Percentiles rank a stretch among this genome's conserved stretches.
Conservation (phyloP, 371 early-diverging fungal species). For the Mortierella sp. region DNA sequence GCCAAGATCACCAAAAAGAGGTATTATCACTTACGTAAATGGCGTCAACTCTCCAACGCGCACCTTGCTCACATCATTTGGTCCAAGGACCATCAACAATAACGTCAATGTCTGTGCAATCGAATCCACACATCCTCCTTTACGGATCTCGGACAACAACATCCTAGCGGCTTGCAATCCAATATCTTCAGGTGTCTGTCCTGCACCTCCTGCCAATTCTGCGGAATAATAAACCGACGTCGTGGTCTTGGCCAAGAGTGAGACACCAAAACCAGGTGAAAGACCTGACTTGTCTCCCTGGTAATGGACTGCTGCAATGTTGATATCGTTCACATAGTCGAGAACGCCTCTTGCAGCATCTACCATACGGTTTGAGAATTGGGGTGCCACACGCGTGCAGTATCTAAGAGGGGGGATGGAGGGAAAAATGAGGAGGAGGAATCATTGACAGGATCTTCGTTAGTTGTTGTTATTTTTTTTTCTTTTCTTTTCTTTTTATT, state of each 20-base stretch:
- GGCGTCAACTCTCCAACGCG: constrained; percentile 85
- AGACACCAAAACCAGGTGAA: constrained; percentile 93
- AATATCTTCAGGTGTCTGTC: constrained; percentile 90
- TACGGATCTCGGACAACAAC: constrained; percentile 85
- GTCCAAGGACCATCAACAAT: constrained; percentile 86
- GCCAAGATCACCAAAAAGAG: too few relatives aligned
- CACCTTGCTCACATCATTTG: constrained; percentile 95
- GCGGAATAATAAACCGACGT: constrained; percentile 85
- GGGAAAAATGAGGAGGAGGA: neutral
- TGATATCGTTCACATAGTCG: constrained; percentile 95
- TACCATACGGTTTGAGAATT: constrained; percentile 93
- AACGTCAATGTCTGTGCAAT: constrained; percentile 88
- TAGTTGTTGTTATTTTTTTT: neutral
- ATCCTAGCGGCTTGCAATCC: constrained; percentile 79
- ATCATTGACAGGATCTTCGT: neutral
- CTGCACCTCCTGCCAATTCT: constrained; percentile 82
- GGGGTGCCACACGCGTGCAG: constrained; percentile 93
- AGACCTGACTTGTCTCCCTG: constrained; percentile 92
- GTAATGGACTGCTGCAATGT: constrained; percentile 96
- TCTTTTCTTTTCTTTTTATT: neutral
- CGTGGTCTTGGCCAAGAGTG: constrained; percentile 93
- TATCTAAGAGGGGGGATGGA: constrained; percentile 24
- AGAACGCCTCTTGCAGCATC: constrained; percentile 88
- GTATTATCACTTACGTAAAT: constrained; percentile 77
- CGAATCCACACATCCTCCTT: constrained; percentile 92